phyloP scores from a whole-genome alignment of 306 rosid species.

The Lathyrus aphaca region DNA sequence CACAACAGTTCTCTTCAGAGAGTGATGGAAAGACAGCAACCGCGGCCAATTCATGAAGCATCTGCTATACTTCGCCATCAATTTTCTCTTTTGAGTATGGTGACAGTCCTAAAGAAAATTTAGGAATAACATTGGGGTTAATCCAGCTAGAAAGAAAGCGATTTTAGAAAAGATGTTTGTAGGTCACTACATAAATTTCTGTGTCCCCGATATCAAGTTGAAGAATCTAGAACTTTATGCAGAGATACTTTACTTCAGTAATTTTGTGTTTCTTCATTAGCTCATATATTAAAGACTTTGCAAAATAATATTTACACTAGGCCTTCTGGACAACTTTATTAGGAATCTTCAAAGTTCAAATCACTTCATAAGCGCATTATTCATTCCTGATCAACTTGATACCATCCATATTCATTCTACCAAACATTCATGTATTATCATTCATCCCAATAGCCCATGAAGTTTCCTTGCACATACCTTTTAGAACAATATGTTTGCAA shows the following conservation, averaged over 20 bases:
- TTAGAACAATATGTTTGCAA: neutral
- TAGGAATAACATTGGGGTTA: neutral
- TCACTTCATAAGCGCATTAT: neutral
- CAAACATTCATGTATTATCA: neutral
- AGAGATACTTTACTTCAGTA: neutral
- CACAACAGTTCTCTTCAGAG: neutral
- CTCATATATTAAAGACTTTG: neutral
- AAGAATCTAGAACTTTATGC: neutral
- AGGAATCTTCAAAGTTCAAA: neutral
- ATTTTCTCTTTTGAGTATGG: neutral
- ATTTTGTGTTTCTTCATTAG: neutral
- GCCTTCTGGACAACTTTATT: neutral
- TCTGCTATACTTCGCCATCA: too few relatives aligned
- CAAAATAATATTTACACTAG: constrained; percentile 1
- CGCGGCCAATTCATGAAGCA: too few relatives aligned
- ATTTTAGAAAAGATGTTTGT: neutral
- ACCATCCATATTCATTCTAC: neutral
- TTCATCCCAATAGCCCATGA: neutral
- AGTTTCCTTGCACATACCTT: neutral
- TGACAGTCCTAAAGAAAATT: neutral
- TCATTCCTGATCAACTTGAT: neutral
- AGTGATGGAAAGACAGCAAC: neutral
- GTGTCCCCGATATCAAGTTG: neutral
- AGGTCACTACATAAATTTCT: neutral
- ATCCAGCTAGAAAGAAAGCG: neutral